Evolutionary conservation across 371 early-diverging fungal genomes (phyloP).

Genomic region (Rhizopus microsporus): DNA sequence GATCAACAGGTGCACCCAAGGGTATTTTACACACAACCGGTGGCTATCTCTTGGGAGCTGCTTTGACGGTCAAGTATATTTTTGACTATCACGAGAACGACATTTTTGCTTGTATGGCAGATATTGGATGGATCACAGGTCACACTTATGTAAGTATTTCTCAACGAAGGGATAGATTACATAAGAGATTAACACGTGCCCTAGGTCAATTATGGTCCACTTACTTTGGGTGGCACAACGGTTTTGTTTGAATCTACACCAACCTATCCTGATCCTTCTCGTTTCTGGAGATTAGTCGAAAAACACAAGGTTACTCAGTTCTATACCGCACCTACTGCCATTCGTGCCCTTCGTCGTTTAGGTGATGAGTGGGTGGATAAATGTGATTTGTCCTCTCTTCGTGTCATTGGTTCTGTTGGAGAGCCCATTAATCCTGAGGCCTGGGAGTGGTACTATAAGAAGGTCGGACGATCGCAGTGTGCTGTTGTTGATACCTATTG

Average conservation of each 20-base stretch:
- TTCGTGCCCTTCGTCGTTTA: conserved; percentile 87
- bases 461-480: conserved; percentile 83
- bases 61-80: conserved; percentile 83
- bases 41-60: conserved; percentile 92
- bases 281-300: conserved; percentile 84
- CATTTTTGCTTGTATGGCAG: conserved; percentile 81
- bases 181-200: background rate
- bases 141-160: conserved; percentile 33
- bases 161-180: background rate
- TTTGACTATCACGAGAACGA: conserved; percentile 89
- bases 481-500: conserved; percentile 96
- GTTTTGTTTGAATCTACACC: conserved; percentile 94
- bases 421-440: conserved; percentile 98
- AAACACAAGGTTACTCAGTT: conserved; percentile 93
- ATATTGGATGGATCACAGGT: conserved; percentile 83
- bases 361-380: conserved; percentile 80
- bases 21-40: conserved; percentile 91
- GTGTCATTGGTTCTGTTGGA: conserved; percentile 94
- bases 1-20: conserved; percentile 95
- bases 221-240: conserved; percentile 86
- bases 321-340: conserved; percentile 98
- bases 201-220: conserved; percentile 78
- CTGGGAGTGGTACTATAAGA: conserved; percentile 93
- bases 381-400: conserved; percentile 75
- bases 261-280: conserved; percentile 76